Percentiles rank a stretch among this genome's conserved stretches.
phyloP scores from a whole-genome alignment of 495 filamentous ascomycete genomes.

The Daldinia vernicosa region DNA sequence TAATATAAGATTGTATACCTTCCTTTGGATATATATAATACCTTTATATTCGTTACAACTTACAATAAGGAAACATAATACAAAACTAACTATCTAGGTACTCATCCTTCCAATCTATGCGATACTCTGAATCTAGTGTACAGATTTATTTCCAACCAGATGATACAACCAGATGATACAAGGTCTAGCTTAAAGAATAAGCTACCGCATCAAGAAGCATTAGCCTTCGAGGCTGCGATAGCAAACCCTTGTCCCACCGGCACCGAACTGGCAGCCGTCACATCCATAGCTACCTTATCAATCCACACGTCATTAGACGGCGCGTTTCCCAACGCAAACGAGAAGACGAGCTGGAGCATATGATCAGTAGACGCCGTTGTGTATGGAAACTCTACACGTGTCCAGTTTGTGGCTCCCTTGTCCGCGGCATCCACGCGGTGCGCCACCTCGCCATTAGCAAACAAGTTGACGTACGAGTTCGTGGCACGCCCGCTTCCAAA shows the following conservation, averaged over 20 bases:
- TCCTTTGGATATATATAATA: background rate
- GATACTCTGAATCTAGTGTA: background rate
- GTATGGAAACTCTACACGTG: constrained; percentile 29
- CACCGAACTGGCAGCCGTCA: constrained; percentile 8
- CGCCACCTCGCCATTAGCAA: constrained; percentile 34
- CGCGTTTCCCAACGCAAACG: constrained; percentile 26
- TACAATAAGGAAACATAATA: background rate
- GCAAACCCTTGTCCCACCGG: background rate
- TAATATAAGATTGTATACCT: background rate
- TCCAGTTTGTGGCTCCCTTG: constrained; percentile 14
- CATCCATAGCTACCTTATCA: constrained; percentile 30
- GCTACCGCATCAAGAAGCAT: background rate
- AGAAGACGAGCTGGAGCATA: constrained; percentile 33
- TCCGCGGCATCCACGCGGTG: constrained; percentile 26
- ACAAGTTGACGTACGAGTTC: constrained; percentile 27
- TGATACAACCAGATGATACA: background rate
- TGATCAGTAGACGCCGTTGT: background rate
- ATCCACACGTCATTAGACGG: constrained; percentile 32
- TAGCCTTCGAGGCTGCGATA: background rate
- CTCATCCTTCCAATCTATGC: constrained; percentile 2
- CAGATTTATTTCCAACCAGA: background rate
- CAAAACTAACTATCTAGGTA: background rate
- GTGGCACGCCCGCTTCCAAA: constrained; percentile 19
- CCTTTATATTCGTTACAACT: background rate
- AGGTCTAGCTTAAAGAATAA: background rate